Base-by-base conservation (phyloP, 2,329 filamentous ascomycete species). In the Ophiostoma ulmi region DNA sequence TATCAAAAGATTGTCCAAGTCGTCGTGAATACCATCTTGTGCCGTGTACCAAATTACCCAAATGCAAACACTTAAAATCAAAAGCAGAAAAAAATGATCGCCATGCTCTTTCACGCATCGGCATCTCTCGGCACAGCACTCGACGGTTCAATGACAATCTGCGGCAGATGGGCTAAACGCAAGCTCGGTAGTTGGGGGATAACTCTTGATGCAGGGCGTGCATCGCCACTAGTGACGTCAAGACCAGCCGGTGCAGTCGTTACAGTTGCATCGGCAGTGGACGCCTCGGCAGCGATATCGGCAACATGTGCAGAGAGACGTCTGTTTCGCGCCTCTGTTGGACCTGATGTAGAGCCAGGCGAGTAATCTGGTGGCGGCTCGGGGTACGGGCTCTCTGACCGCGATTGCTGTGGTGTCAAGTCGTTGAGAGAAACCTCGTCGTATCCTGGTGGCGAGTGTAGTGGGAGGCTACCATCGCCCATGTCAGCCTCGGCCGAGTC, bases 111-210 rank as follows among this genome's bases (percentile, higher is more conserved):
- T 70, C 55, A 70, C 22, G 72, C 68, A 31, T 70, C 44, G 6
- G 20, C 65, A 10, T 76, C 75, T 22, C 74, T 65, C 20, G 80
- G 78, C 68, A 76, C 76, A 5, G 80, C 80, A 58, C 80, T 82
- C 35, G 82, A 84, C n/a, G 84, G 84, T 75, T 88, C 84, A 67
- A 88, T 83, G 36, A 88, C 83, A 75, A 89, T 89, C 73, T 84
- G 83, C 3, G 87, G 87, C 36, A 89, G 77, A 38, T 76, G 76
- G 22, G 77, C 75, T 41, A 88, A 79, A 67, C 82, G 80, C 74
- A 88, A 75, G 74, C 83, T 87, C 1, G 86, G 86, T 67, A 88
- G 78, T 73, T 83, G 84, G 0, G 84, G 84, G 7, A 78, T 35
- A 20, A 38, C 63, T 39, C 63, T 39, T 14, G 78, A 76, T 17